phyloP scores from a whole-genome alignment of 2,329 filamentous ascomycete genomes.

The Meredithiella fracta region DNA sequence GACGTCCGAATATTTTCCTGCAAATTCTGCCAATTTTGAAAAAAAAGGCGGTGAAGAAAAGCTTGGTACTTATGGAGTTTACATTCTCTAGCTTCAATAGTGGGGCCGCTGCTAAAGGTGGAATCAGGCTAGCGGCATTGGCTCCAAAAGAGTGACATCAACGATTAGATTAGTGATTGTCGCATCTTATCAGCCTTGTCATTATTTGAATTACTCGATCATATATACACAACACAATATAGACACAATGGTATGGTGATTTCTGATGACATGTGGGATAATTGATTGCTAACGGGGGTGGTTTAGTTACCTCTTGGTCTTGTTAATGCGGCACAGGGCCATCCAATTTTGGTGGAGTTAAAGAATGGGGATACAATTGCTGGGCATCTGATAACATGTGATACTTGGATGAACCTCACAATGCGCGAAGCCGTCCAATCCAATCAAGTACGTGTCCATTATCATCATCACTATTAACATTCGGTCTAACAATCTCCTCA shows the following conservation, averaged over 20 bases:
- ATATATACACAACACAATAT: not conserved
- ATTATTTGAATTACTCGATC: not conserved
- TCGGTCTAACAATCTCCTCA: slow-evolving; percentile 19
- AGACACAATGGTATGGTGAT: not conserved
- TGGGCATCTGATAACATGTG: slow-evolving; percentile 87
- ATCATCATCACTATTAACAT: not conserved
- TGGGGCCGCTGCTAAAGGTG: slow-evolving; percentile 9
- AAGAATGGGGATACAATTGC: slow-evolving; percentile 97
- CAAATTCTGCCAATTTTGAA: no score
- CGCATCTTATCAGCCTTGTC: slow-evolving; percentile 5
- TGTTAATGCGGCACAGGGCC: slow-evolving; percentile 87
- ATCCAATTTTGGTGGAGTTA: slow-evolving; percentile 93
- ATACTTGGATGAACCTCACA: slow-evolving; percentile 99
- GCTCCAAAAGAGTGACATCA: not conserved
- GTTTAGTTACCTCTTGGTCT: slow-evolving; percentile 57
- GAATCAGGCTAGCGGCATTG: slow-evolving; percentile 8
- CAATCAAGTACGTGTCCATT: slow-evolving; percentile 47
- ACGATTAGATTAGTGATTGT: not conserved
- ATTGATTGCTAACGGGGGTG: not conserved
- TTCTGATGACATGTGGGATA: not conserved
- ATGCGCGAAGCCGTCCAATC: slow-evolving; percentile 95
- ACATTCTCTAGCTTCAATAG: slow-evolving; percentile 1
- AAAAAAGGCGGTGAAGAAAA: slow-evolving; percentile 11
- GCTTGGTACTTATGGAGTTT: not conserved
- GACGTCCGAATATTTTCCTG: slow-evolving; percentile 12